Evolutionary conservation across 2,329 filamentous ascomycete species (phyloP).

Genomic region (Fusarium buharicum): DNA sequence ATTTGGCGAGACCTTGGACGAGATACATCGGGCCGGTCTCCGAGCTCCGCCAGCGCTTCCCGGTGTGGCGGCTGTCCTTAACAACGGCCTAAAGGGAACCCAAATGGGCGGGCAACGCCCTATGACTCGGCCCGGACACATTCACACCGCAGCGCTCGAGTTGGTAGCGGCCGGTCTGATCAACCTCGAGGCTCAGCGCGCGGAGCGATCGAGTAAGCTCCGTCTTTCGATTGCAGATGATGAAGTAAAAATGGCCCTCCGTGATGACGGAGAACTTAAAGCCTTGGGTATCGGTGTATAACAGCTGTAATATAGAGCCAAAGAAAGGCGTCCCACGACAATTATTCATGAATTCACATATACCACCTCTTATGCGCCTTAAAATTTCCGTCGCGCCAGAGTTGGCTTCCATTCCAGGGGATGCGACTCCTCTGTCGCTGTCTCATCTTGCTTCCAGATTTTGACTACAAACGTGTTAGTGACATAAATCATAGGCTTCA

Average conservation of each 20-base stretch:
- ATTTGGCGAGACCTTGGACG: slow-evolving; percentile 88
- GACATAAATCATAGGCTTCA: slow-evolving; percentile 13
- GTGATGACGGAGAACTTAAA: slow-evolving; percentile 87
- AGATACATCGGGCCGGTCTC: slow-evolving; percentile 60
- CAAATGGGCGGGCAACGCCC: slow-evolving; percentile 45
- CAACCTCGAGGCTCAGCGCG: slow-evolving; percentile 80
- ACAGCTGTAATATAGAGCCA: slow-evolving; percentile 43
- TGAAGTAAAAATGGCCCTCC: slow-evolving; percentile 87
- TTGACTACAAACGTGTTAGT: slow-evolving; percentile 69
- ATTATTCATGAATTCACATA: slow-evolving; percentile 22
- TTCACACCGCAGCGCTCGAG: slow-evolving; percentile 81
- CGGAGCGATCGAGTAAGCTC: slow-evolving; percentile 88
- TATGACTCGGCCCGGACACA: slow-evolving; percentile 50
- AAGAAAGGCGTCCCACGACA: slow-evolving; percentile 13
- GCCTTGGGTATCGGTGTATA: slow-evolving; percentile 72
- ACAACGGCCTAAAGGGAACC: slow-evolving; percentile 45
- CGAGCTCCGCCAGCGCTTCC: slow-evolving; percentile 50
- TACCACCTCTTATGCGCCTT: slow-evolving; percentile 39
- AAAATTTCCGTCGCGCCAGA: slow-evolving; percentile 80
- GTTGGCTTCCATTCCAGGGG: slow-evolving; percentile 93
- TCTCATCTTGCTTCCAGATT: slow-evolving; percentile 94
- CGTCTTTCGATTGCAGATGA: slow-evolving; percentile 88
- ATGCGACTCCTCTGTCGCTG: slow-evolving; percentile 89
- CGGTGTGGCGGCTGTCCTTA: slow-evolving; percentile 52
- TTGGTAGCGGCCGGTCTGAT: slow-evolving; percentile 89